Conservation (phyloP, 2,329 filamentous ascomycete genomes). For the Colletotrichum shisoi region DNA sequence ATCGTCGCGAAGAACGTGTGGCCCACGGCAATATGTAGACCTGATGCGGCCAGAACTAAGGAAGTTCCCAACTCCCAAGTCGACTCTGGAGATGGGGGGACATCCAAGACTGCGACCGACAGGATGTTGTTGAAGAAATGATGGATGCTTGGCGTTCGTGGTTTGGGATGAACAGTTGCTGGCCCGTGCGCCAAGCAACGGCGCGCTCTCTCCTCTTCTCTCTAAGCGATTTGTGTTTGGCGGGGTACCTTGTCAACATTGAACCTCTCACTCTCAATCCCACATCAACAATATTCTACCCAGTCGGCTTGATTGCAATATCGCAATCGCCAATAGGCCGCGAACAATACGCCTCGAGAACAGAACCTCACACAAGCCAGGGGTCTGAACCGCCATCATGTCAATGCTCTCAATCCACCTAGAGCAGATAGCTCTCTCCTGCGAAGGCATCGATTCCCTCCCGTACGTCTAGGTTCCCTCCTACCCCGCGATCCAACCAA, state of each 20-base stretch:
- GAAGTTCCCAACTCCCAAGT: too few relatives aligned
- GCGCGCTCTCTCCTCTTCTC: not conserved
- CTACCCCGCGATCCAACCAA: conserved; percentile 38
- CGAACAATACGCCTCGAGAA: not conserved
- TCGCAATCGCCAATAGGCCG: not conserved
- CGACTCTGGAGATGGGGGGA: not conserved
- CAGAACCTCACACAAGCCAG: too few relatives aligned
- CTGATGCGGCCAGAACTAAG: not conserved
- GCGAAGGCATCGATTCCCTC: conserved; percentile 76
- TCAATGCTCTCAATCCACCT: conserved; percentile 74
- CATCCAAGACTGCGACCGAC: too few relatives aligned
- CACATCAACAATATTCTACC: conserved; percentile 3
- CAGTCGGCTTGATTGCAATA: not conserved
- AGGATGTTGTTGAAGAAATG: not conserved
- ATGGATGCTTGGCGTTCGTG: not conserved
- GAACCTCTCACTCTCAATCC: conserved; percentile 6
- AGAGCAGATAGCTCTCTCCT: conserved; percentile 79
- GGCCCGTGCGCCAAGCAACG: conserved; percentile 25
- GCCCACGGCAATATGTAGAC: not conserved
- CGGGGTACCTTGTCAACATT: conserved; percentile 38
- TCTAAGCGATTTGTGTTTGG: conserved; percentile 17
- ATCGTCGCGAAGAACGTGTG: not conserved
- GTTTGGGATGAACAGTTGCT: not conserved
- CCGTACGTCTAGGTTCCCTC: conserved; percentile 60
- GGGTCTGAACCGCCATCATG: conserved; percentile 55